A percentile compares a stretch with the other conserved stretches of the same genome.
Evolutionary conservation across 2,329 filamentous ascomycete genomes (phyloP).

Genomic region (Blastomyces emzantsi): DNA sequence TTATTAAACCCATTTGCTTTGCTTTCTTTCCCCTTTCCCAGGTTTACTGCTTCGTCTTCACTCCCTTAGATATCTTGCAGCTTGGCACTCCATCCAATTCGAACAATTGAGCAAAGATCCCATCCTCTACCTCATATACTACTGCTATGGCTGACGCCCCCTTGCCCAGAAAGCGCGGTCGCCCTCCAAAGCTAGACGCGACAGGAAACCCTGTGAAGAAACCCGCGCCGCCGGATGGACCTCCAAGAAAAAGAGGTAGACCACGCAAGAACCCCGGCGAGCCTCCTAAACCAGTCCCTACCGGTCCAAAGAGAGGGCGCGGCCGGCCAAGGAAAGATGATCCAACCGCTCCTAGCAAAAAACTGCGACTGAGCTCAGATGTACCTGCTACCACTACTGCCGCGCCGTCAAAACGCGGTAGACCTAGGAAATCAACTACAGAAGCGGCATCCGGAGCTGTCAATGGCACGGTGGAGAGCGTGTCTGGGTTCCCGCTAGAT

Average conservation of each 20-base stretch:
- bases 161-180: slow-evolving; percentile 14
- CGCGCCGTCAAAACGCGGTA: slow-evolving; percentile 9
- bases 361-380: slow-evolving; percentile 1
- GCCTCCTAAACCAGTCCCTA: background rate
- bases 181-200: slow-evolving; percentile 14
- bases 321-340: slow-evolving; percentile 1
- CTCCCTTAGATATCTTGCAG: background rate
- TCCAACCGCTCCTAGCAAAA: slow-evolving; percentile 1
- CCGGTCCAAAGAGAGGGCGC: slow-evolving; percentile 6
- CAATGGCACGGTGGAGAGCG: background rate
- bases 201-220: slow-evolving; percentile 10
- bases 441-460: background rate
- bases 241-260: slow-evolving; percentile 15
- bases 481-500: background rate
- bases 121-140: background rate
- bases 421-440: slow-evolving; percentile 11
- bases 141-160: slow-evolving; percentile 1
- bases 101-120: background rate
- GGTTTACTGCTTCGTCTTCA: background rate
- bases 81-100: background rate
- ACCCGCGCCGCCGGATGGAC: slow-evolving; percentile 8
- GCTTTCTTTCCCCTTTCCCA: background rate
- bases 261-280: slow-evolving; percentile 11
- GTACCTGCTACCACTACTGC: background rate
- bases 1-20: too few relatives aligned